These are phyloP conservation scores for Diaporthe nobilis DNA, from an alignment of 2,329 filamentous ascomycete species.

Conservation along the genomic window DNA sequence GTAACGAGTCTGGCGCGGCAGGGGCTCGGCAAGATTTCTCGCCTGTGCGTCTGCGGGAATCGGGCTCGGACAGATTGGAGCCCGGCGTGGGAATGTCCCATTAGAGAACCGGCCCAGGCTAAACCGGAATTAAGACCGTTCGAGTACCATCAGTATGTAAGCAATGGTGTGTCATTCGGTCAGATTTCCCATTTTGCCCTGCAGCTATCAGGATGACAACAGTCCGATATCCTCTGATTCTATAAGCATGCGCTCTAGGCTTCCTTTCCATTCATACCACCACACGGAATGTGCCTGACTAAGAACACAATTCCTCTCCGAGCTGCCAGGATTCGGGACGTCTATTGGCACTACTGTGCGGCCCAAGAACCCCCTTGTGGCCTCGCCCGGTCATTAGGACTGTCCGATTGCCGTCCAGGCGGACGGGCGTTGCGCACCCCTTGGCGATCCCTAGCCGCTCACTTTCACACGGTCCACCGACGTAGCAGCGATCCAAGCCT, in stretches of 20 bases:
- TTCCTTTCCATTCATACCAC: background rate
- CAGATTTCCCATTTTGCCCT: background rate
- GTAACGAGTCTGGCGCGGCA: background rate
- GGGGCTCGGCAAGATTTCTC: constrained; percentile 3
- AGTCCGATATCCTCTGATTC: background rate
- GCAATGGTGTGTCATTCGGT: background rate
- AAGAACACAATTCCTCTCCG: background rate
- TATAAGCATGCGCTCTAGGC: background rate
- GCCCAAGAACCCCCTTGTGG: background rate
- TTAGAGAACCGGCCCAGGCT: background rate
- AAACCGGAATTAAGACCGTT: background rate
- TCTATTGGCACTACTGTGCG: background rate
- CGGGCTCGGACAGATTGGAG: constrained; percentile 18
- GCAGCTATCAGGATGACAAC: background rate
- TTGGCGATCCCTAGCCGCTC: background rate
- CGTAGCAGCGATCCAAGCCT: background rate
- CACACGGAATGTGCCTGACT: background rate
- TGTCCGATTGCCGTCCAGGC: background rate
- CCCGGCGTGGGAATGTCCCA: background rate
- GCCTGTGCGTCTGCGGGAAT: background rate
- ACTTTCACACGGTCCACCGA: background rate
- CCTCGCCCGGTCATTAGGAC: background rate
- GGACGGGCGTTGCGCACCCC: background rate
- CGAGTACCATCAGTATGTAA: background rate
- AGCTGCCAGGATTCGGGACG: background rate